A percentile compares a stretch with the other conserved stretches of the same genome.
phyloP scores from a whole-genome alignment of 768 basidiomycete genomes.

The Candolleomyces eurysporus region DNA sequence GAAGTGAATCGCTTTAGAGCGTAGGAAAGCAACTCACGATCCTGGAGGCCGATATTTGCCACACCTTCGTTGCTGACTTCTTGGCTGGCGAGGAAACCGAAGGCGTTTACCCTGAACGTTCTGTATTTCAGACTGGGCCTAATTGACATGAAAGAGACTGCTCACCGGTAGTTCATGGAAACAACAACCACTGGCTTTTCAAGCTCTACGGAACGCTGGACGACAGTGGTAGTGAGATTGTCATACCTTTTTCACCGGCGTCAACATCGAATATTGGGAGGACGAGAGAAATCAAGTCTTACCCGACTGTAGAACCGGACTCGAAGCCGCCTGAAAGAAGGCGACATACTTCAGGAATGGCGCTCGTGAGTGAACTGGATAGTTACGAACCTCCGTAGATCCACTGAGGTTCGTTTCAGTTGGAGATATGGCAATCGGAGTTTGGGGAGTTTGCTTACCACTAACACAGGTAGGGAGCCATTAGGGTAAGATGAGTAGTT shows the following conservation, averaged over 20 bases:
- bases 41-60: conserved; percentile 29
- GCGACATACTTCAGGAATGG: neutral
- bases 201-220: conserved; percentile 41
- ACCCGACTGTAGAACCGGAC: conserved; percentile 21
- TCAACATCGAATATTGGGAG: neutral
- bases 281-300: neutral
- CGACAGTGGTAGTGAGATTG: conserved; percentile 31
- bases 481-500: conserved; percentile 21
- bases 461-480: conserved; percentile 47
- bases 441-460: conserved; percentile 29
- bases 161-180: conserved; percentile 49
- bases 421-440: neutral
- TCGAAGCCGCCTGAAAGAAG: conserved; percentile 23
- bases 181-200: conserved; percentile 49
- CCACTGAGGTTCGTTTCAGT: conserved; percentile 30
- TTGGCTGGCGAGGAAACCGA: conserved; percentile 30
- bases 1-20: neutral
- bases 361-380: neutral
- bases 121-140: neutral
- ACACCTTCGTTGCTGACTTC: conserved; percentile 25
- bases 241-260: conserved; percentile 31
- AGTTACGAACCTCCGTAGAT: conserved; percentile 38
- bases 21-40: conserved; percentile 21
- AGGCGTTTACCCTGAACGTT: conserved; percentile 20
- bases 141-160: neutral